Conservation (phyloP, 73 alveolate species). For the Effrenium voratum region DNA sequence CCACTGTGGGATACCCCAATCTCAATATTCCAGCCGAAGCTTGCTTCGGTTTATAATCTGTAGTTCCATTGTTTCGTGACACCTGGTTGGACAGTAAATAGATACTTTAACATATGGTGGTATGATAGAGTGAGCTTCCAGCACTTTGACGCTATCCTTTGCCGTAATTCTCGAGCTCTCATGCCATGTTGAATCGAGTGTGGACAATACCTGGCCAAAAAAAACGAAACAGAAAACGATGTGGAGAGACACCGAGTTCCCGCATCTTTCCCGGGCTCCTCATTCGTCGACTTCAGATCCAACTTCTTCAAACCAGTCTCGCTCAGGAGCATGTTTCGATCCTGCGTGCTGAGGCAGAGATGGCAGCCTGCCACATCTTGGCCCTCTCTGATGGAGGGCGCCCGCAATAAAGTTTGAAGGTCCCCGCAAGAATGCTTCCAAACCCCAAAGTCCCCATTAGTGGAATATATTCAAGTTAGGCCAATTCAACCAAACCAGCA, state of each 20-base stretch:
- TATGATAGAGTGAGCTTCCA: neutral
- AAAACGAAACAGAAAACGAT: neutral
- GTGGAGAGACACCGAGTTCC: neutral
- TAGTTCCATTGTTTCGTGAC: neutral
- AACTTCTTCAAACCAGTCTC: constrained; percentile 35
- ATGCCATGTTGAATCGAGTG: neutral
- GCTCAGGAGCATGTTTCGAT: constrained; percentile 13
- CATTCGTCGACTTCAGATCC: neutral
- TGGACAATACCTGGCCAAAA: neutral
- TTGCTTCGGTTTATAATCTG: neutral
- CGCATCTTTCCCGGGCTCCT: neutral
- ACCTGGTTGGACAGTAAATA: neutral
- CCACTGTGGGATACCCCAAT: neutral
- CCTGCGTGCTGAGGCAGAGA: neutral
- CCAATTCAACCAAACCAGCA: too few species aligned
- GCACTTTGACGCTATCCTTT: neutral
- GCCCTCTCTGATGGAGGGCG: too few species aligned
- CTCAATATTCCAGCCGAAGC: neutral
- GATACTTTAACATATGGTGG: neutral
- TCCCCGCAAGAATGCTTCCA: neutral
- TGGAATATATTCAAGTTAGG: too few species aligned
- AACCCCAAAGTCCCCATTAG: too few species aligned
- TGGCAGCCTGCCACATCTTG: too few species aligned
- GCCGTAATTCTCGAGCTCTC: neutral
- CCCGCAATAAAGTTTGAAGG: too few species aligned